Base-by-base conservation (phyloP, 176 grass and related monocot genomes). In the Hsuehochloa calcarea region DNA sequence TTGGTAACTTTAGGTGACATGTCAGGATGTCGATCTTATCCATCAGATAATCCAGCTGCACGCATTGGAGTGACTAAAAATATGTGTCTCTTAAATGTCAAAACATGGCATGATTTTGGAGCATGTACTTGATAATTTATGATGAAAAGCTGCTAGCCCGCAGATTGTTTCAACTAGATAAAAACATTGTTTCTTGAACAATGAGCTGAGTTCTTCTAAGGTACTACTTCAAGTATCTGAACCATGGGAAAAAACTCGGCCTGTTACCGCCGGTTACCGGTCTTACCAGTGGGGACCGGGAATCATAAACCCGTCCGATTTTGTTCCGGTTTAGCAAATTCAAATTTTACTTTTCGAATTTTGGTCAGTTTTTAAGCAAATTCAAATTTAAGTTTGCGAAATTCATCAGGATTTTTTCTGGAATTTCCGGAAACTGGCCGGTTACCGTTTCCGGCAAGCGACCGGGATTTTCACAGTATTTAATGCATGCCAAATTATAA, bases 21-120 rank as follows among this genome's bases (percentile, higher is more conserved):
- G 80, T 90, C 89, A 87, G 84, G 17, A 8, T 82, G 72, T 58
- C 65, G 46, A 84, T 61, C 85, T 87, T 87, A 78, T 90, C 80
- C 74, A 70, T 44, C 50, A 75, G 62, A 76, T 67, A 46, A 60
- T 67, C 5, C 39, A 82, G 55, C 22, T 82, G 79, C 37, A 77
- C 43, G 64, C 51, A 63, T 20, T 70, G 63, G 51, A 54, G 10
- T 45, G 26, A 23, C 11, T 50, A 55, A 34, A 64, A 81, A 81
- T 52, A 46, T 39, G 45, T n/a, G 25, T 74, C 31, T 43, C 20
- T 23, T 51, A 79, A 65, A 62, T 85, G 43, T 49, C 74, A 43
- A 75, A 77, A 27, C 60, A 61, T 25, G 25, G 8, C 37, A 88
- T 73, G 31, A 23, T 75, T 85, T 76, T 34, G 31, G 77, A 68